Percentiles rank a stretch among this genome's conserved stretches.
Conservation (phyloP, 148 eudicot species). For the Rhododendron molle region DNA sequence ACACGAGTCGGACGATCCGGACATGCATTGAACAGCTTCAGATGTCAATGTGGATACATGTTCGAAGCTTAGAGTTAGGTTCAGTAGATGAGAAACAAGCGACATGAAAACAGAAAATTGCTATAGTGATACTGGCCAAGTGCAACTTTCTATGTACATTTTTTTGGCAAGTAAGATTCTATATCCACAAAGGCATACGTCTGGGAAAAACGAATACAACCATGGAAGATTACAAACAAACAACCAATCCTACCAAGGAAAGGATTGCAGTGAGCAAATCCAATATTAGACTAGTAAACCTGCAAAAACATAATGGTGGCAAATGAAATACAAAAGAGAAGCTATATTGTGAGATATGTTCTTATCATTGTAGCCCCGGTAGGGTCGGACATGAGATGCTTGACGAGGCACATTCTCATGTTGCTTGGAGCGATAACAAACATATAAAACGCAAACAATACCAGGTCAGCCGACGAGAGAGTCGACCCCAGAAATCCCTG, state of each 20-base stretch:
- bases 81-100: background rate
- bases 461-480: constrained; percentile 76
- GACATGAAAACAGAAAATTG: background rate
- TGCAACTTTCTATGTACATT: background rate
- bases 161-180: no score
- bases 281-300: background rate
- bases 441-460: constrained; percentile 85
- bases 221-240: no score
- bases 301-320: background rate
- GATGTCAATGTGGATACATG: background rate
- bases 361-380: constrained; percentile 81
- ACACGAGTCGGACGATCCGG: background rate
- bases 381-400: constrained; percentile 84
- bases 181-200: no score
- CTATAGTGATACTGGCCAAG: background rate
- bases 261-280: background rate
- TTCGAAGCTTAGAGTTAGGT: background rate
- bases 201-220: no score
- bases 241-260: no score
- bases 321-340: background rate
- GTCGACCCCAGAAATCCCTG: constrained; percentile 85
- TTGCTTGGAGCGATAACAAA: constrained; percentile 83
- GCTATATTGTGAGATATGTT: constrained; percentile 61
- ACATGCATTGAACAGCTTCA: background rate
- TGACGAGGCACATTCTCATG: constrained; percentile 71